Percentiles rank a stretch among this genome's conserved stretches.
Evolutionary conservation across 192 early-diverging fungal species (phyloP).

Genomic region (Funneliformis mosseae): DNA sequence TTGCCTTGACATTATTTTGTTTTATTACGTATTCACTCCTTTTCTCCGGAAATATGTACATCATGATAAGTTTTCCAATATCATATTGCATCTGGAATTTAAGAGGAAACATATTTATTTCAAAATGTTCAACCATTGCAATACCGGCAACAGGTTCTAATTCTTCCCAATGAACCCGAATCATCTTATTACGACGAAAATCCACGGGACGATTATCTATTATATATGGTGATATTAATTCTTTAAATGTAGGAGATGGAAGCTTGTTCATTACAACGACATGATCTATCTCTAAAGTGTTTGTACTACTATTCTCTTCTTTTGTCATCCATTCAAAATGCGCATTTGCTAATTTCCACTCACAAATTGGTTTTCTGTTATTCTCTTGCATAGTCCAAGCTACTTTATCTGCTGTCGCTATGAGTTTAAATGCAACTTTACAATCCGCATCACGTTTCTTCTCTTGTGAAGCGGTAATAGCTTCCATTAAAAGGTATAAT

Average conservation of each 20-base stretch:
- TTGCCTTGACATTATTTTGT: background rate
- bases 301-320: conserved; percentile 77
- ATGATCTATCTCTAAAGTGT: conserved; percentile 77
- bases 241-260: conserved; percentile 56
- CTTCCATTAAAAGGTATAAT: conserved; percentile 73
- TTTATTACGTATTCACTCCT: conserved; percentile 20
- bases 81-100: conserved; percentile 85
- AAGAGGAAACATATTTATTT: conserved; percentile 83
- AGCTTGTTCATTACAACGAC: conserved; percentile 69
- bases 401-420: conserved; percentile 58
- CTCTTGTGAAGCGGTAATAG: conserved; percentile 61
- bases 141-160: conserved; percentile 91
- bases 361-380: conserved; percentile 65
- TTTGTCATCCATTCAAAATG: conserved; percentile 74
- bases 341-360: conserved; percentile 66
- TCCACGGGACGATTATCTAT: conserved; percentile 61
- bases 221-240: conserved; percentile 61
- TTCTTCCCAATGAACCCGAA: conserved; percentile 77
- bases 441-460: conserved; percentile 60
- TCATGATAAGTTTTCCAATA: conserved; percentile 76
- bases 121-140: conserved; percentile 86
- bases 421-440: conserved; percentile 58
- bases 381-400: conserved; percentile 78
- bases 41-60: conserved; percentile 80
- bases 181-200: conserved; percentile 84